These are phyloP conservation scores for Penicillium malachiteum DNA, from an alignment of 495 filamentous ascomycete species.

Conservation along the genomic window DNA sequence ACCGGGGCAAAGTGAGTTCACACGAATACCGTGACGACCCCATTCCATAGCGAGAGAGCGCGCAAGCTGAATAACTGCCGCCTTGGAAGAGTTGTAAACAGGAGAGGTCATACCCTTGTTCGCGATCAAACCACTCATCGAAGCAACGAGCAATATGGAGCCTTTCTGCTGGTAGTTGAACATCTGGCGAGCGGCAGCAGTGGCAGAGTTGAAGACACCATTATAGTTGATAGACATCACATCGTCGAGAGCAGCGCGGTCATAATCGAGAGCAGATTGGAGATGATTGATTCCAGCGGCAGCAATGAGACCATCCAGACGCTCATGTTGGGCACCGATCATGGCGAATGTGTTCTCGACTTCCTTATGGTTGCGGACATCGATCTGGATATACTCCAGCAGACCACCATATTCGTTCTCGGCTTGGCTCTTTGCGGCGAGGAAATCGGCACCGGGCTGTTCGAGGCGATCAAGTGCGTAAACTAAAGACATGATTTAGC, in stretches of 20 bases:
- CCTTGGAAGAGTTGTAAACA: conserved; percentile 71
- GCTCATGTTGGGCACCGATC: conserved; percentile 54
- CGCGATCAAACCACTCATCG: conserved; percentile 78
- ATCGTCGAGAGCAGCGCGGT: conserved; percentile 58
- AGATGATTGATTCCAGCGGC: conserved; percentile 80
- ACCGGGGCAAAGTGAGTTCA: conserved; percentile 67
- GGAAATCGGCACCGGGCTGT: conserved; percentile 51
- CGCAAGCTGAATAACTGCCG: conserved; percentile 64
- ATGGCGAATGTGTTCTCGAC: conserved; percentile 52
- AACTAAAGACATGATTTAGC: conserved; percentile 37
- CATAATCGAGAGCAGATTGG: conserved; percentile 66
- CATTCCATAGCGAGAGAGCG: conserved; percentile 71
- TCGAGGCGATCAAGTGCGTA: conserved; percentile 61
- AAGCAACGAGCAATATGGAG: conserved; percentile 71
- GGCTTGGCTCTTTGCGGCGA: conserved; percentile 47
- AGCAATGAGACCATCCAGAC: conserved; percentile 77
- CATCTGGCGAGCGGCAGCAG: conserved; percentile 76
- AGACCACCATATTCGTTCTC: conserved; percentile 49
- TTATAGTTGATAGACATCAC: conserved; percentile 76
- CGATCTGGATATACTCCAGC: conserved; percentile 61
- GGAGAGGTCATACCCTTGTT: conserved; percentile 69
- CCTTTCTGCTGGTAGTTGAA: conserved; percentile 57
- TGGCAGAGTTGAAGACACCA: conserved; percentile 74
- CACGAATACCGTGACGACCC: conserved; percentile 64
- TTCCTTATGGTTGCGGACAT: conserved; percentile 58